These are phyloP conservation scores for Plectosphaerella sp. DNA, from an alignment of 2,329 filamentous ascomycete genomes.

Conservation along the genomic window DNA sequence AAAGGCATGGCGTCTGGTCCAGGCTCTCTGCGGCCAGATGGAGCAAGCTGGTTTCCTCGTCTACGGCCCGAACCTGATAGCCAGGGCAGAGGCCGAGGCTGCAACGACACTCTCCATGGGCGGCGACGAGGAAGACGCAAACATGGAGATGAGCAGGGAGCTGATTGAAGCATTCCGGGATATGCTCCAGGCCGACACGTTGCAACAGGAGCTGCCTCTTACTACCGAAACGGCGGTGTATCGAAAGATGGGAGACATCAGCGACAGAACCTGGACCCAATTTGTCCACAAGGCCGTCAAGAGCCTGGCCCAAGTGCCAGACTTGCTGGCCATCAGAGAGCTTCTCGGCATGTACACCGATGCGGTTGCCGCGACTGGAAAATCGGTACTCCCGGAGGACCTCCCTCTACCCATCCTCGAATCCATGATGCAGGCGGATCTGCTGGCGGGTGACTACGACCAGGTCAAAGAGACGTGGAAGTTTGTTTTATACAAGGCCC, in stretches of 20 bases:
- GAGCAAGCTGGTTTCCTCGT: conserved; percentile 32
- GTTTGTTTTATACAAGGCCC: conserved; percentile 49
- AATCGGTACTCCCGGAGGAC: conserved; percentile 17
- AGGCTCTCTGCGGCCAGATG: conserved; percentile 38
- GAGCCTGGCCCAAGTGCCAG: conserved; percentile 28
- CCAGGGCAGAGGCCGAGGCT: conserved; percentile 34
- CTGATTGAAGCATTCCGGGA: too few species aligned
- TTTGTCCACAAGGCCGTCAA: conserved; percentile 18
- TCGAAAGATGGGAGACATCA: too few species aligned
- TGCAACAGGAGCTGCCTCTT: too few species aligned
- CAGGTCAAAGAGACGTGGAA: conserved; percentile 65
- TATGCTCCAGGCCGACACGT: too few species aligned
- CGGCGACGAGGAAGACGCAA: too few species aligned
- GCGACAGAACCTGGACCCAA: too few species aligned
- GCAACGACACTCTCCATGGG: too few species aligned
- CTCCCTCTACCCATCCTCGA: conserved; percentile 53
- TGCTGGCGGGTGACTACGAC: conserved; percentile 51
- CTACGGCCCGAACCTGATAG: conserved; percentile 37
- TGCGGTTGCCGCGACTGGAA: conserved; percentile 26
- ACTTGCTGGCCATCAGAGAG: conserved; percentile 50
- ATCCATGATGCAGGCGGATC: conserved; percentile 65
- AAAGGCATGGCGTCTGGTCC: conserved; percentile 36
- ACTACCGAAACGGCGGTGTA: too few species aligned
- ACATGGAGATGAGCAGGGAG: too few species aligned
- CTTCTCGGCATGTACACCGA: conserved; percentile 51